Conservation (phyloP, 768 basidiomycete species). For the Russula virescens region DNA sequence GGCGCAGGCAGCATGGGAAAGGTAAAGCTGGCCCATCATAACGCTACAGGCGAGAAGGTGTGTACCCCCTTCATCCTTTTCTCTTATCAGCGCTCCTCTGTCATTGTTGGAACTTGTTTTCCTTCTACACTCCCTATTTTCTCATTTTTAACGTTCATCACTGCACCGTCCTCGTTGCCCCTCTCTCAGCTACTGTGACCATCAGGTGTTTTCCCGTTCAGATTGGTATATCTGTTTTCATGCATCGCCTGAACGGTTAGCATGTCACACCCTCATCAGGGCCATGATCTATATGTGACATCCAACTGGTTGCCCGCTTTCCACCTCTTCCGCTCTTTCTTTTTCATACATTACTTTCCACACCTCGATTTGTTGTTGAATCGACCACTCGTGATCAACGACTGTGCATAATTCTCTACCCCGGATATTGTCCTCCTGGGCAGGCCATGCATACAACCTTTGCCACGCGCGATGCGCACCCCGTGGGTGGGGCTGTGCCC, state of each 20-base stretch:
- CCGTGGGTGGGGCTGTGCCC: neutral
- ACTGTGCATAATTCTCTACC: neutral
- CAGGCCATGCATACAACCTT: neutral
- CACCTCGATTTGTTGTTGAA: neutral
- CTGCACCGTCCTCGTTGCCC: neutral
- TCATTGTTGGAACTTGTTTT: neutral
- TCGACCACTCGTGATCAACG: neutral
- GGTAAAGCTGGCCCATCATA: slow-evolving; percentile 92
- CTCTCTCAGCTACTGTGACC: neutral
- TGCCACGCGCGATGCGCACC: slow-evolving; percentile 11
- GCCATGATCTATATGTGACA: neutral
- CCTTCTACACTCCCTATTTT: neutral
- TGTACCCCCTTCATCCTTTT: slow-evolving; percentile 43
- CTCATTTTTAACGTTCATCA: neutral
- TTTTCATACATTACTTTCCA: neutral
- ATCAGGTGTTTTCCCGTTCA: neutral
- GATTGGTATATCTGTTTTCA: neutral
- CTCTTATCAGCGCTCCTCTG: slow-evolving; percentile 54
- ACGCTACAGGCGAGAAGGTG: slow-evolving; percentile 88
- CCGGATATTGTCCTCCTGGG: neutral
- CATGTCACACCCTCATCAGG: neutral
- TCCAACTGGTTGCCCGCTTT: neutral
- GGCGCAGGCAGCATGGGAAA: slow-evolving; percentile 99
- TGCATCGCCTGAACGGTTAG: neutral
- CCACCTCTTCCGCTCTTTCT: neutral